Evolutionary conservation across 345 rosid genomes (phyloP).

Genomic region (Raphanus raphanistrum): DNA sequence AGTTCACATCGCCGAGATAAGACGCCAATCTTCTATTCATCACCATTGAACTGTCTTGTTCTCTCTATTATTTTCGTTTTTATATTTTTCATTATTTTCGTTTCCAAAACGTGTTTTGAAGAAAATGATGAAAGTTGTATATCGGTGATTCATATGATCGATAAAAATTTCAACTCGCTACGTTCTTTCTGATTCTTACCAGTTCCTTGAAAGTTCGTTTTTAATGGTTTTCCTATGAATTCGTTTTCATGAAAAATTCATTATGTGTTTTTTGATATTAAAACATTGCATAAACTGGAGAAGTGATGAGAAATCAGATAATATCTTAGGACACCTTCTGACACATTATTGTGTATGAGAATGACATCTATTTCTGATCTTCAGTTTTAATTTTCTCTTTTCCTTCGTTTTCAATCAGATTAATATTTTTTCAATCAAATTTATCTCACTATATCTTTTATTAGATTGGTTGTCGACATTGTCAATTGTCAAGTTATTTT

Average conservation of each 20-base stretch:
- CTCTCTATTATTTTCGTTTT: neutral
- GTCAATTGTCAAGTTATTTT: too few species aligned
- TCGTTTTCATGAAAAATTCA: too few species aligned
- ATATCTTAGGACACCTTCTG: slow-evolving; percentile 68
- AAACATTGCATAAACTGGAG: neutral
- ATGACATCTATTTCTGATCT: slow-evolving; percentile 48
- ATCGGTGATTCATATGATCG: slow-evolving; percentile 32
- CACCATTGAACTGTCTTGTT: neutral
- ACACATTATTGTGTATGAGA: slow-evolving; percentile 59
- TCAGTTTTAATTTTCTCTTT: slow-evolving; percentile 3
- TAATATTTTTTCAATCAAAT: neutral
- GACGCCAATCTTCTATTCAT: neutral
- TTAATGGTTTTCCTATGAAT: neutral
- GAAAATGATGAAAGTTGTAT: slow-evolving; percentile 40
- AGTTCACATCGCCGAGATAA: neutral
- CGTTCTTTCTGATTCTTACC: slow-evolving; percentile 41
- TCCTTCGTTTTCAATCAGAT: neutral
- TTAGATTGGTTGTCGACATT: too few species aligned
- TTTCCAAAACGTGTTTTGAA: neutral
- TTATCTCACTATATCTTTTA: too few species aligned
- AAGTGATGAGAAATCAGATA: slow-evolving; percentile 48
- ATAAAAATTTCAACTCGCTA: slow-evolving; percentile 38
- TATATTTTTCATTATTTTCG: too few species aligned
- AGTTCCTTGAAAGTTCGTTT: neutral
- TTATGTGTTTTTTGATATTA: neutral